Evolutionary conservation across 768 basidiomycete genomes (phyloP).

Genomic region (Xerocomus spinulosus): DNA sequence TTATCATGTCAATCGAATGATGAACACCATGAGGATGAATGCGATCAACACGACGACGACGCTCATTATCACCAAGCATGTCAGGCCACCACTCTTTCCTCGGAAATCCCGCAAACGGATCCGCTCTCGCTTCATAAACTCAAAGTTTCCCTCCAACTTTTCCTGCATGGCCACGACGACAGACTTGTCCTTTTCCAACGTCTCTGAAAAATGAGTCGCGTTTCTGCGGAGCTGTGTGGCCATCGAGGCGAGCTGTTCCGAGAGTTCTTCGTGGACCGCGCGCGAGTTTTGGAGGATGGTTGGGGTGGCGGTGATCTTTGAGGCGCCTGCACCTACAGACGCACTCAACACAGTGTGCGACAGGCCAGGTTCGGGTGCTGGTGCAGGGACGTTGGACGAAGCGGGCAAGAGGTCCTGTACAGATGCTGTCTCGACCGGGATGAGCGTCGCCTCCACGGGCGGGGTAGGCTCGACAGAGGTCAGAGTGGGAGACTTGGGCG

Average conservation of each 20-base stretch:
- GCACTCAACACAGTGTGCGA: conserved; percentile 9
- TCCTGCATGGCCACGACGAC: conserved; percentile 62
- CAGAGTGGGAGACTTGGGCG: conserved; percentile 4
- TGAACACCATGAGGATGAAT: conserved; percentile 66
- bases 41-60: conserved; percentile 62
- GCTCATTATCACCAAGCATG: conserved; percentile 63
- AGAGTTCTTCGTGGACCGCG: conserved; percentile 68
- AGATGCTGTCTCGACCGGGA: conserved; percentile 22
- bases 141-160: conserved; percentile 72
- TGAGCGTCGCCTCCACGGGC: conserved; percentile 18
- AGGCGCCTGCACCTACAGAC: no score
- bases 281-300: conserved; percentile 52
- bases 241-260: conserved; percentile 76
- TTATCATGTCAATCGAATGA: conserved; percentile 63
- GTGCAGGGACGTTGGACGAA: conserved; percentile 21
- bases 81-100: conserved; percentile 64
- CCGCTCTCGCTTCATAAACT: conserved; percentile 63
- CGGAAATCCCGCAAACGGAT: conserved; percentile 55
- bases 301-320: conserved; percentile 33
- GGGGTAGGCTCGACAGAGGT: conserved; percentile 1
- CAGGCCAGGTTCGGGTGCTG: not conserved
- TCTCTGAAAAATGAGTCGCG: conserved; percentile 68
- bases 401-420: conserved; percentile 38
- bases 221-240: conserved; percentile 83
- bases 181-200: conserved; percentile 69